Evolutionary conservation across 345 rosid species (phyloP), one percentile per base, ranked within the genome.

Genomic region (Moricandia moricandioides): DNA sequence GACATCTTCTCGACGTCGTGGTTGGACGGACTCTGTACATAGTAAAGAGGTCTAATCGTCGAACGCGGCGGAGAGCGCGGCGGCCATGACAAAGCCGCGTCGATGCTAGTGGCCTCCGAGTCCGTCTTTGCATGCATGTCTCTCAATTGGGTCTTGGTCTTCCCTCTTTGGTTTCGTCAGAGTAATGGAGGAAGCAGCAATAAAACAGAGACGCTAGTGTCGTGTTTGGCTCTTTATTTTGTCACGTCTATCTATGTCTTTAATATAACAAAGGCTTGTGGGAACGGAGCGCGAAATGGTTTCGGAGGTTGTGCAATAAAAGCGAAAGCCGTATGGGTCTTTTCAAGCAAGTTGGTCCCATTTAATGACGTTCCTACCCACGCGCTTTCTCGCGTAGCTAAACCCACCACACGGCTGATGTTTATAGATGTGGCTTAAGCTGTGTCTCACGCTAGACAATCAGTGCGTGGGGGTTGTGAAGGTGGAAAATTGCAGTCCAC

Each of bases 21-120:
- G 83, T 91, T 88, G n/a, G 98, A 94, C 0, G 98, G 98, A 81
- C 97, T 94, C 57, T 91, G 98, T 7, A 94, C 97, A 82, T 91
- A 91, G 87, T 91, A 94, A 14, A 90, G 72, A 4, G 92, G 91
- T 77, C 92, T 79, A 24, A 16, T 47, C 43, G 80, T 37, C 9
- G 70, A 62, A 57, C 96, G 77, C 0, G 89, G 85, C 8, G 87
- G 89, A 5, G 93, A 86, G 26, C 88, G 80, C 2, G 88, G 88
- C 11, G 79, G 86, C 85, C 92, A 87, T 31, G 89, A 83, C 37
- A 88, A 82, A 3, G 84, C 85, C 6, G 82, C 85, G 80, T 88
- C 94, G 7, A 89, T 58, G 70, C 98, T 91, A 5, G 97, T 90
- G 16, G 85, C 93, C 10, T 94, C 98, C 2, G 98, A 94, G 82